A percentile compares a stretch with the other conserved stretches of the same genome.
Evolutionary conservation across 495 filamentous ascomycete species (phyloP).

Genomic region (Neurospora sp.): DNA sequence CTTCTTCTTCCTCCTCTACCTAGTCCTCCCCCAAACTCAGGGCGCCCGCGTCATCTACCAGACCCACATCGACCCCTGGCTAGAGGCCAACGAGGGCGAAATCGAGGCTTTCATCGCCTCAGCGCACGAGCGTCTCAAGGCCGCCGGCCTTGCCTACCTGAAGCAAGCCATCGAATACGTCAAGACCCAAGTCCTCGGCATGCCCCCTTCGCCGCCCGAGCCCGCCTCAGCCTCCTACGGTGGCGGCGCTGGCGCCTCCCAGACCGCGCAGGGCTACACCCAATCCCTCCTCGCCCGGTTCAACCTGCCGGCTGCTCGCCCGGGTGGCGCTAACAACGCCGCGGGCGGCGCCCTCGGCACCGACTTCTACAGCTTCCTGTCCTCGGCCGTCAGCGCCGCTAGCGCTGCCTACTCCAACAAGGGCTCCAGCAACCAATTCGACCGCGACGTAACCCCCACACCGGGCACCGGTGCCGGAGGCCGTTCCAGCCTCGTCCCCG

Average conservation of each 20-base stretch:
- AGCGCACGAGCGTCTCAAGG: constrained; percentile 68
- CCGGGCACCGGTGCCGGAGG: neutral
- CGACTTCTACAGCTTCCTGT: constrained; percentile 69
- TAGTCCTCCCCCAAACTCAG: constrained; percentile 93
- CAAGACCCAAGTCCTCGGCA: constrained; percentile 62
- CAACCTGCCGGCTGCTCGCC: constrained; percentile 55
- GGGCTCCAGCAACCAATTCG: neutral
- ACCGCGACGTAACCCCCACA: constrained; percentile 42
- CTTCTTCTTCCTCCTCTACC: constrained; percentile 79
- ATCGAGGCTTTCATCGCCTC: constrained; percentile 85
- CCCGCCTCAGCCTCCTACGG: constrained; percentile 28
- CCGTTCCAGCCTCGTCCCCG: constrained; percentile 53
- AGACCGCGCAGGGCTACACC: constrained; percentile 55
- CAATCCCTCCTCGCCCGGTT: constrained; percentile 77
- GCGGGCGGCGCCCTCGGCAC: constrained; percentile 32
- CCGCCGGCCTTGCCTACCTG: constrained; percentile 70
- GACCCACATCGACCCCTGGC: constrained; percentile 76
- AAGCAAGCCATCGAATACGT: constrained; percentile 67
- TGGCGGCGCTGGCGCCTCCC: constrained; percentile 22
- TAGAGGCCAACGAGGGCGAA: constrained; percentile 73
- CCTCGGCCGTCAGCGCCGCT: constrained; percentile 49
- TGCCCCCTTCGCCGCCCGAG: constrained; percentile 39
- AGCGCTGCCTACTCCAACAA: constrained; percentile 11
- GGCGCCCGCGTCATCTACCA: constrained; percentile 80
- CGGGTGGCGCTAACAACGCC: constrained; percentile 11